A percentile compares a stretch with the other conserved stretches of the same genome.
Conservation (phyloP, 495 filamentous ascomycete genomes). For the Glutinoglossum americanum region DNA sequence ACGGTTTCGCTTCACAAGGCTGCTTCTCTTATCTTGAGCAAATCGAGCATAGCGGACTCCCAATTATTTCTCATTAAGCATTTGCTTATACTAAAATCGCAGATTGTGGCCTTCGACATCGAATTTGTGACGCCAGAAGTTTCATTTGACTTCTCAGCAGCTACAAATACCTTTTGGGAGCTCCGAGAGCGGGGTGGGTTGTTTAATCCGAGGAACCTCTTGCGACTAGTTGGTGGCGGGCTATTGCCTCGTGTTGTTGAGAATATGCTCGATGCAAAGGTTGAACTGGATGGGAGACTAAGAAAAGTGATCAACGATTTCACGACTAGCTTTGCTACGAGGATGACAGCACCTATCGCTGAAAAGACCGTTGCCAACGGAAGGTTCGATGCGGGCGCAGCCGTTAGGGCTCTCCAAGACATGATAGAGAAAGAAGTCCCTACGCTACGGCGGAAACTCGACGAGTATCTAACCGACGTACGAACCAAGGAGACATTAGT, state of each 20-base stretch:
- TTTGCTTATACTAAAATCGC: conserved; percentile 72
- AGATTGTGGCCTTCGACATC: conserved; percentile 83
- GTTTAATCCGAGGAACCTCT: conserved; percentile 41
- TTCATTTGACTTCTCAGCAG: conserved; percentile 53
- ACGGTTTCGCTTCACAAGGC: conserved; percentile 38
- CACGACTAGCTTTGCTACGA: conserved; percentile 9
- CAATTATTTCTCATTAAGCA: conserved; percentile 84
- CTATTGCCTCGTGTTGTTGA: conserved; percentile 39
- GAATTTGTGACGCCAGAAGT: conserved; percentile 57
- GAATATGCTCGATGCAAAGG: conserved; percentile 55
- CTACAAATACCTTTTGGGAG: conserved; percentile 62
- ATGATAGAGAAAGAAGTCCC: conserved; percentile 10
- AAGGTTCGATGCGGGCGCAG: conserved; percentile 8
- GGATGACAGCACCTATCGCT: conserved; percentile 11
- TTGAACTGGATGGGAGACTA: conserved; percentile 20
- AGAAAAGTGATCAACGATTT: conserved; percentile 13
- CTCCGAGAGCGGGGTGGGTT: conserved; percentile 45
- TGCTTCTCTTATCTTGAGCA: conserved; percentile 28
- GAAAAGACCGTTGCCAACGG: conserved; percentile 3
- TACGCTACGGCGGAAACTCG: conserved; percentile 19
- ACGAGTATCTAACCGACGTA: conserved; percentile 35
- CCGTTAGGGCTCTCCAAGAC: conserved; percentile 10
- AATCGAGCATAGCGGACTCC: conserved; percentile 34
- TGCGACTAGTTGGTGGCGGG: conserved; percentile 35
- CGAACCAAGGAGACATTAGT: conserved; percentile 41